Evolutionary conservation across 2,329 filamentous ascomycete species (phyloP).

Genomic region (Orbilia blumenaviensis): DNA sequence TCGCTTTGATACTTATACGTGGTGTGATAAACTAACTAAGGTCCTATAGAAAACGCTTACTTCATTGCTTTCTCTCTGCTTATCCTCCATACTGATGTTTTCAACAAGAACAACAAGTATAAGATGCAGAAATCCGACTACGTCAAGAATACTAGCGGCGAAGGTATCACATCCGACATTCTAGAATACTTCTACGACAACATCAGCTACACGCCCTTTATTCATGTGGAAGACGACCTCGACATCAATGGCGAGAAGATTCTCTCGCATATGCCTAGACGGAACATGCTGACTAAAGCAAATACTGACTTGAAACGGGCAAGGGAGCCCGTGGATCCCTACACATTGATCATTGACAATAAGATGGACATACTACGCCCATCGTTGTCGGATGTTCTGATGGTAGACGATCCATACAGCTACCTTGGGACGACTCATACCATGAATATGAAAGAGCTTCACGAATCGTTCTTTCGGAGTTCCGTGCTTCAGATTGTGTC

Average conservation of each 20-base stretch:
- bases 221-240: constrained; percentile 92
- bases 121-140: constrained; percentile 99
- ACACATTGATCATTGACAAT: constrained; percentile 89
- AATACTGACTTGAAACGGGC: constrained; percentile 59
- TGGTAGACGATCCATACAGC: constrained; percentile 88
- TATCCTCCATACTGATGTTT: constrained; percentile 97
- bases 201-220: constrained; percentile 97
- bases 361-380: constrained; percentile 84
- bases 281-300: constrained; percentile 56
- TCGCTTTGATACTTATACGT: constrained; percentile 6
- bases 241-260: constrained; percentile 80
- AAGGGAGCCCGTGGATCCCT: constrained; percentile 92
- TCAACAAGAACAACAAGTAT: constrained; percentile 99
- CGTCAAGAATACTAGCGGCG: constrained; percentile 89
- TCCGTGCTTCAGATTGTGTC: constrained; percentile 95
- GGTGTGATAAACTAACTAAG: constrained; percentile 19
- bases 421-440: constrained; percentile 80
- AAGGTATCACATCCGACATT: constrained; percentile 92
- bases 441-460: constrained; percentile 81
- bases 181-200: constrained; percentile 98
- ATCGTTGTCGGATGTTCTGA: constrained; percentile 88
- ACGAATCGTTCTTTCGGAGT: constrained; percentile 88
- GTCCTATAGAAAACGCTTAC: constrained; percentile 80
- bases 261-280: constrained; percentile 75
- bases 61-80: constrained; percentile 97